These are phyloP conservation scores for Cymodocea nodosa DNA, from an alignment of 116 monocot genomes.

Conservation along the genomic window DNA sequence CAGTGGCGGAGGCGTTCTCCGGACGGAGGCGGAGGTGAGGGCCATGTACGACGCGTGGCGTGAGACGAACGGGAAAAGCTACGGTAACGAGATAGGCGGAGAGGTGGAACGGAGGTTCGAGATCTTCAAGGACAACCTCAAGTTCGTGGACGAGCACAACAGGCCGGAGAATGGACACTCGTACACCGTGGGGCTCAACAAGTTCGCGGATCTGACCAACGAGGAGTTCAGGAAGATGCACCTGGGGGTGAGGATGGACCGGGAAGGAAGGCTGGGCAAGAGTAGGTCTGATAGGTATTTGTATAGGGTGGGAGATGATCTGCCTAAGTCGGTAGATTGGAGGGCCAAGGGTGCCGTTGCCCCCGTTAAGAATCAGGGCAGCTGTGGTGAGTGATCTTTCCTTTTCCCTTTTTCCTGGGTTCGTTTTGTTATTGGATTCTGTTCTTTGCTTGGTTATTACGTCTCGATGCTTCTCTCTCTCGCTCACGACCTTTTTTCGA, in stretches of 20 bases:
- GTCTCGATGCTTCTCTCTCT: too few relatives aligned
- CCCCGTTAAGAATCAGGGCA: conserved; percentile 38
- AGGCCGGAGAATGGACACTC: conserved; percentile 19
- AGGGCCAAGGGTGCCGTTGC: conserved; percentile 32
- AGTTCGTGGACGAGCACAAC: conserved; percentile 57
- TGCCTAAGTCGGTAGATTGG: conserved; percentile 40
- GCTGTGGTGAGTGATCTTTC: conserved; percentile 28
- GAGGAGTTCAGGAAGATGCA: conserved; percentile 35
- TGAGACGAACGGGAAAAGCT: conserved; percentile 15
- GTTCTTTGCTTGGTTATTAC: too few relatives aligned
- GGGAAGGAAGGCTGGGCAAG: background rate
- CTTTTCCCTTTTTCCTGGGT: background rate
- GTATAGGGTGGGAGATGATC: conserved; percentile 9
- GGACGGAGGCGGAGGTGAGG: conserved; percentile 30
- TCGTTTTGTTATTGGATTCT: background rate
- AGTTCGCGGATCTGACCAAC: conserved; percentile 58
- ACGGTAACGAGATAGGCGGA: conserved; percentile 12
- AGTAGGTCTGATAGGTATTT: conserved; percentile 15
- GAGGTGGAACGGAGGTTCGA: conserved; percentile 29
- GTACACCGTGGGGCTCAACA: conserved; percentile 34
- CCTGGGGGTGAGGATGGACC: conserved; percentile 12
- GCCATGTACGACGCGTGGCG: conserved; percentile 29
- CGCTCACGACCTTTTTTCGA: too few relatives aligned
- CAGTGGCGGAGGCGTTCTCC: background rate
- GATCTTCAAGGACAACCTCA: conserved; percentile 53